Evolutionary conservation across 2,329 filamentous ascomycete genomes (phyloP), one percentile per base, ranked within the genome.

Genomic region (Lecanicillium sp.): DNA sequence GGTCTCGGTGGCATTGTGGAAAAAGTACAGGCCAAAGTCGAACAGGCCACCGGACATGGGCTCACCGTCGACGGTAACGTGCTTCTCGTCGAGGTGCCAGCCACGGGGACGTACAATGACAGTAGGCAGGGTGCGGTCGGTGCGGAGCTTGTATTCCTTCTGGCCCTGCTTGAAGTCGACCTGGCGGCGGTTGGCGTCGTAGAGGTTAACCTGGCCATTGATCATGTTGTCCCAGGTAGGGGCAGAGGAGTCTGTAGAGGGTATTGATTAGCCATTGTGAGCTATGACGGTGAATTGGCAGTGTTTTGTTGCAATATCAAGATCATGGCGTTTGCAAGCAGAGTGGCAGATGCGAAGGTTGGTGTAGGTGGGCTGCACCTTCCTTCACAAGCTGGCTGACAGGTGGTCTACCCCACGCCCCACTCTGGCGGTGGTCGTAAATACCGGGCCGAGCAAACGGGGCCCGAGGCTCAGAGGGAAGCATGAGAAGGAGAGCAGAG

Each of bases 141-240:
- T 95, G 48, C 90, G 85, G 45, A 98, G 83, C 73, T 95, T 95
- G 72, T 98, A 98, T 58, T 94, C 88, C 69, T 96, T 98, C 54
- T 79, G 71, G 47, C 89, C 89, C 57, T 89, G 83, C 73, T 92
- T 94, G 75, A 96, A 96, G 70, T 96, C 90, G 52, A 96, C 80
- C 66, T 95, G 85, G 51, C 79, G 82, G 55, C 92, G 85, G 58
- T 94, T 88, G 50, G 89, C 92, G 55, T 96, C 92, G 70, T 95
- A 94, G 42, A 98, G 77, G 71, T 96, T 98, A 50, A 95, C 81
- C 67, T 98, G 92, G 47, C 92, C 92, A 52, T 92, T 94, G 70
- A 96, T 83, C 89, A 96, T 96, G 71, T 96, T 96, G 50, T 95
- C 88, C 92, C 92, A 98, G 31, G 92, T 95, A 17, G 92, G 92